Evolutionary conservation across 257 asterid genomes (phyloP).

Genomic region (Linaria vulgaris): DNA sequence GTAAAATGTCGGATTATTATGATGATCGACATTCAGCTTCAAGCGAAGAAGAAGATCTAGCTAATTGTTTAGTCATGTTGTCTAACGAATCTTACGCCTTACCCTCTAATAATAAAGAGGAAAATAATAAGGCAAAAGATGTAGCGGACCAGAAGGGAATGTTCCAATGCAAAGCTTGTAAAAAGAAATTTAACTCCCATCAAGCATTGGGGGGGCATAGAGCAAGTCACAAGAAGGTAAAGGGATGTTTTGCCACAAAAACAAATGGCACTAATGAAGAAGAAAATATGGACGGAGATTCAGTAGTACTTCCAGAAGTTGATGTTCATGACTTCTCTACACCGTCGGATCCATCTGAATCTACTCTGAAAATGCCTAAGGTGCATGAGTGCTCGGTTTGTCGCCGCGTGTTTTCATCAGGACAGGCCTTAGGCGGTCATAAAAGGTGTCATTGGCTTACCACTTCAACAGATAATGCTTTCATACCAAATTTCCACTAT

Average conservation of each 20-base stretch:
- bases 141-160: conserved; percentile 41
- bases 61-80: conserved; percentile 71
- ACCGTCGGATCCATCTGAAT: conserved; percentile 19
- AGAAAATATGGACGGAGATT: conserved; percentile 31
- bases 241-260: conserved; percentile 76
- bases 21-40: conserved; percentile 24
- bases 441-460: conserved; percentile 84
- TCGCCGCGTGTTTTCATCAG: conserved; percentile 65
- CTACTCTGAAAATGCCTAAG: conserved; percentile 34
- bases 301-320: conserved; percentile 36
- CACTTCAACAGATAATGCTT: conserved; percentile 42
- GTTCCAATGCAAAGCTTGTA: conserved; percentile 83
- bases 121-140: conserved; percentile 38
- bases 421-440: conserved; percentile 89
- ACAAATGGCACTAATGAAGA: conserved; percentile 27
- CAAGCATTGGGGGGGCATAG: conserved; percentile 97
- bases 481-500: conserved; percentile 51
- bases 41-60: conserved; percentile 77
- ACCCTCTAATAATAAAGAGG: conserved; percentile 18
- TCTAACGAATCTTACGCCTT: conserved; percentile 39
- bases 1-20: conserved; percentile 16
- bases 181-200: conserved; percentile 71
- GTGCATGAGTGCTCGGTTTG: conserved; percentile 81
- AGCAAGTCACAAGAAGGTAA: conserved; percentile 94
- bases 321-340: conserved; percentile 12